phyloP scores from a whole-genome alignment of 805 yeast species.

The Candida coquimbonensis region DNA sequence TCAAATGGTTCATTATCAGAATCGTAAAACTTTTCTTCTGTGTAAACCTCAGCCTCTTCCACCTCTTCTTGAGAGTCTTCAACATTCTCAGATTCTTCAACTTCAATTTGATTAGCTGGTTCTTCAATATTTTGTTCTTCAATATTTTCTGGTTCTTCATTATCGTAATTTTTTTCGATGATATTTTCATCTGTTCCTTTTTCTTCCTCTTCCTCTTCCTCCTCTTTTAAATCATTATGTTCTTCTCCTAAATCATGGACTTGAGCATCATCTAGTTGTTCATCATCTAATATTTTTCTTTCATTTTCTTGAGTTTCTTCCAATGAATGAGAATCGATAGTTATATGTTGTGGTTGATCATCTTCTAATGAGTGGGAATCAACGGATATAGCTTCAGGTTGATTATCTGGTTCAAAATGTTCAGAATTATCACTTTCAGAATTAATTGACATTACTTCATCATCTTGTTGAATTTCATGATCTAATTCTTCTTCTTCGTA shows the following conservation, averaged over 20 bases:
- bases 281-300: not conserved
- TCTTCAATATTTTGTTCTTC: too few relatives aligned
- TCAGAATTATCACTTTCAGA: too few relatives aligned
- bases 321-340: too few relatives aligned
- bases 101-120: too few relatives aligned
- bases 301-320: not conserved
- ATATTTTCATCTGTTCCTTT: not conserved
- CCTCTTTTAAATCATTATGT: conserved; percentile 1
- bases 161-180: not conserved
- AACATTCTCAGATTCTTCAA: not conserved
- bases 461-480: conserved; percentile 5
- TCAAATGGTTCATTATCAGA: conserved; percentile 19
- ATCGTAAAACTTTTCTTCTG: conserved; percentile 16
- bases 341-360: too few relatives aligned
- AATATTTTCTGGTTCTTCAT: too few relatives aligned
- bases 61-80: conserved; percentile 1
- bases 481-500: not conserved
- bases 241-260: not conserved
- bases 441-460: not conserved
- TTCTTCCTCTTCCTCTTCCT: conserved; percentile 3
- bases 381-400: too few relatives aligned
- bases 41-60: not conserved
- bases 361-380: too few relatives aligned
- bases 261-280: conserved; percentile 4
- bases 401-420: too few relatives aligned